Conservation (phyloP, 345 rosid genomes). For the Linum trigynum region DNA sequence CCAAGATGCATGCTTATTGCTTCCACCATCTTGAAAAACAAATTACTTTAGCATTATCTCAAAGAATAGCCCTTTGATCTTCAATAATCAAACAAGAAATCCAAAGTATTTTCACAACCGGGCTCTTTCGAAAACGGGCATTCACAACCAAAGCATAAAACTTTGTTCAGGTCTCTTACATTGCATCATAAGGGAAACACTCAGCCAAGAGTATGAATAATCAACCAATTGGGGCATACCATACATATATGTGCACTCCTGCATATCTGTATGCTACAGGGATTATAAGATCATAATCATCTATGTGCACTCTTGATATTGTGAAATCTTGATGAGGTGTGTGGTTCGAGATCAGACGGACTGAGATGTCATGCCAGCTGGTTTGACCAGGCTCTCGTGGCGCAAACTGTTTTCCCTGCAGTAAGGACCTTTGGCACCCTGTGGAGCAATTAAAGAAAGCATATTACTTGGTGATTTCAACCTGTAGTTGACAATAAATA, state of each 20-base stretch:
- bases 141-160: not conserved
- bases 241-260: too few species aligned
- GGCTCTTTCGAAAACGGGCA: not conserved
- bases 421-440: constrained; percentile 79
- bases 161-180: not conserved
- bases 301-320: not conserved
- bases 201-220: not conserved
- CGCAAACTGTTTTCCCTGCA: constrained; percentile 75
- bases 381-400: constrained; percentile 25
- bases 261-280: too few species aligned
- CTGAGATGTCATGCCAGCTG: not conserved
- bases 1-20: too few species aligned
- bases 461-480: not conserved
- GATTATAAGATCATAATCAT: not conserved
- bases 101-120: not conserved
- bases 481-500: not conserved
- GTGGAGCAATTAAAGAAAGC: constrained; percentile 16
- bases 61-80: too few species aligned
- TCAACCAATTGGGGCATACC: too few species aligned
- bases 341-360: not conserved
- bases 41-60: too few species aligned
- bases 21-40: too few species aligned
- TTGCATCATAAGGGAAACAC: not conserved
- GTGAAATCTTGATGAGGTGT: not conserved
- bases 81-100: too few species aligned